A percentile compares a stretch with the other conserved stretches of the same genome.
phyloP scores from a whole-genome alignment of 108 stramenopile species.

The Pseudonitzschia multiseries region DNA sequence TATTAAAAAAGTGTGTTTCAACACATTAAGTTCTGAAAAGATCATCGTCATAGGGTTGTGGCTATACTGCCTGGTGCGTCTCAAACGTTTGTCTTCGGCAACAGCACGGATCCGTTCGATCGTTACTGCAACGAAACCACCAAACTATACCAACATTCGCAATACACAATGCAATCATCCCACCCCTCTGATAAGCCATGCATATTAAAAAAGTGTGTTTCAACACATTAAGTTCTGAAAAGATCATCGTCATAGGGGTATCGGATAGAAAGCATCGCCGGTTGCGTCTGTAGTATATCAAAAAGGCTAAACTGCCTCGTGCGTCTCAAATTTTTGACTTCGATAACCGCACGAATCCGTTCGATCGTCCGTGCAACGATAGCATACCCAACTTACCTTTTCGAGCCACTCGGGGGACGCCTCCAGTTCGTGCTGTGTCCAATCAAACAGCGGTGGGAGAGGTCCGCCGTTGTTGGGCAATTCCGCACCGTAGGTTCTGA shows the following conservation, averaged over 20 bases:
- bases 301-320: background rate
- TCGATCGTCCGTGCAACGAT: too few species aligned
- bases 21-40: too few species aligned
- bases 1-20: too few species aligned
- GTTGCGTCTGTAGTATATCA: background rate
- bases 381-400: slow-evolving; percentile 37
- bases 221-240: too few species aligned
- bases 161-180: too few species aligned
- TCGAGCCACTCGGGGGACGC: slow-evolving; percentile 61
- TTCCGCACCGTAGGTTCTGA: slow-evolving; percentile 67
- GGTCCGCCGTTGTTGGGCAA: slow-evolving; percentile 75
- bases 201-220: too few species aligned
- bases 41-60: background rate
- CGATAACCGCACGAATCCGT: too few species aligned
- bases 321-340: background rate
- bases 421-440: slow-evolving; percentile 79
- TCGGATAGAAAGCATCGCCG: background rate
- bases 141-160: too few species aligned
- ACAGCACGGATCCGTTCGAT: too few species aligned
- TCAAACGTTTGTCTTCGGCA: background rate
- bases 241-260: background rate
- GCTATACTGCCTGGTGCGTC: background rate
- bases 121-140: too few species aligned
- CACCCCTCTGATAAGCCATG: too few species aligned
- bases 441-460: slow-evolving; percentile 89